Conservation (phyloP, 2,329 filamentous ascomycete species). For the Epichloe festucae region DNA sequence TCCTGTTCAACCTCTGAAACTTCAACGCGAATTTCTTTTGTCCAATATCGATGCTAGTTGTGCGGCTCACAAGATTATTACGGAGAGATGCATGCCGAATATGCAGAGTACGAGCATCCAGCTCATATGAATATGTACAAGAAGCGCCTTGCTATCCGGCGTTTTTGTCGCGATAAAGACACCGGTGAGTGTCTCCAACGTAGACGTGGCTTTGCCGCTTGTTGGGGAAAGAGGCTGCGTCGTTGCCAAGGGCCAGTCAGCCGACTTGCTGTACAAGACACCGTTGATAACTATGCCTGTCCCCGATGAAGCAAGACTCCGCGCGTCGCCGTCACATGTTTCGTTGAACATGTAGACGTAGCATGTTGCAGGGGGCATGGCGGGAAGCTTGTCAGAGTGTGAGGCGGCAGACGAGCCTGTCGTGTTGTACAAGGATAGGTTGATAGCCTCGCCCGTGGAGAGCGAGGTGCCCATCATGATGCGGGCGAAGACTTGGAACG, state of each 20-base stretch:
- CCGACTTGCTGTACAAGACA: constrained; percentile 33
- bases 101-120: not conserved
- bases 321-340: constrained; percentile 38
- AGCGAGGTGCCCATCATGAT: constrained; percentile 43
- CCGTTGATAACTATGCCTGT: constrained; percentile 48
- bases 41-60: not conserved
- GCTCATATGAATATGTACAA: not conserved
- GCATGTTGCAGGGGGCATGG: constrained; percentile 39
- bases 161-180: constrained; percentile 24
- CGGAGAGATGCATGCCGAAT: not conserved
- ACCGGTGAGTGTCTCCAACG: constrained; percentile 17
- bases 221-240: constrained; percentile 11
- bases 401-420: constrained; percentile 39
- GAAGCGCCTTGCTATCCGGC: constrained; percentile 7
- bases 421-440: constrained; percentile 40
- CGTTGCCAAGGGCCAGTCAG: constrained; percentile 28
- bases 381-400: constrained; percentile 37
- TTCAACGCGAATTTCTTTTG: not conserved
- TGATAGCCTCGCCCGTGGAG: constrained; percentile 38
- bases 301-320: constrained; percentile 33
- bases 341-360: constrained; percentile 39
- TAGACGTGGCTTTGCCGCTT: constrained; percentile 8
- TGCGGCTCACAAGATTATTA: not conserved
- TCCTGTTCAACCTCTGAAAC: not conserved
- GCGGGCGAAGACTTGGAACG: constrained; percentile 47